Evolutionary conservation across 208 protist genomes (phyloP), one percentile per base, ranked within the genome.

Genomic region (Acanthamoeba rhysodes): DNA sequence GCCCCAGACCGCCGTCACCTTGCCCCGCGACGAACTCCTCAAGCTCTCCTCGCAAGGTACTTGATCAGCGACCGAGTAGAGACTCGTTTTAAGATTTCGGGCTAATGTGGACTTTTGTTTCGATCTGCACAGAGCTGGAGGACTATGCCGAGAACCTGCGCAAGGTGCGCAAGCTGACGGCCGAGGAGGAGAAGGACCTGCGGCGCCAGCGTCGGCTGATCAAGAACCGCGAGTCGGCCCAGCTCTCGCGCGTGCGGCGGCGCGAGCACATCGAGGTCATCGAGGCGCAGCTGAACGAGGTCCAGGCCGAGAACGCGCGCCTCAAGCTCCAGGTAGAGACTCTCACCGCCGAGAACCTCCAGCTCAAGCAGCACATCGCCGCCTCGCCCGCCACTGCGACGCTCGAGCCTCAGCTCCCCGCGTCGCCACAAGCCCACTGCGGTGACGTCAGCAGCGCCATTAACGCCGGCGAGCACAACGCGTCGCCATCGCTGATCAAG

Each of bases 181-280:
- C 78, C 41, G 50, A 64, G 24, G 96, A 97, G 48, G 96, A 97
- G 62, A 93, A 90, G 80, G 80, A 85, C 45, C 37, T 97, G 20
- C 95, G 96, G 66, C 95, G 96, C 59, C 96, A 97, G 84, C 80
- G 95, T 68, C 59, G 96, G 72, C 62, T 97, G 20, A 95, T 97
- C 29, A 97, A 97, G 62, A 97, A 97, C 87, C 50, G 97, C 70
- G 97, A 97, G 74, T 95, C 94, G 87, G 97, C 97, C 32, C 96
- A 97, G 93, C 76, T 97, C 0, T 97, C 96, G 8, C 95, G 97
- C 94, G 95, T 96, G 68, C 84, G 97, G 85, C 96, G 96, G 62
- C 95, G 96, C 48, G 93, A 95, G 32, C 95, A 97, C 29, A 90
- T 97, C 55, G 90, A 97, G 90, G 94, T 96, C 34, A 64, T 97